phyloP scores from a whole-genome alignment of 2,329 filamentous ascomycete species.

The Aspergillus proliferans region DNA sequence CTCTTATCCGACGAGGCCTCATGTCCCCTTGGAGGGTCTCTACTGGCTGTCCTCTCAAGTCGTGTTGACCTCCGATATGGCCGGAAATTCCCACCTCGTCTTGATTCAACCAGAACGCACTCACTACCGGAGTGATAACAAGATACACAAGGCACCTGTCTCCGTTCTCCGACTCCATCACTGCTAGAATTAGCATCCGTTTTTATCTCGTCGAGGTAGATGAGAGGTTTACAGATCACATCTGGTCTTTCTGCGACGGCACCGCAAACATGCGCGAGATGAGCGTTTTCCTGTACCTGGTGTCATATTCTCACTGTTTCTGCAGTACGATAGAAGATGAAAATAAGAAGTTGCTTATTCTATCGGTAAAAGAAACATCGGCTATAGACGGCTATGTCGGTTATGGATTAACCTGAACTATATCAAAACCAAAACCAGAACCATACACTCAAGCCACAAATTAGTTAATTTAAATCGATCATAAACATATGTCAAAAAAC shows the following conservation, averaged over 20 bases:
- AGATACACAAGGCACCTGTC: neutral
- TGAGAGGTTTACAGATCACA: conserved; percentile 9
- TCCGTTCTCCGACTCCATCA: neutral
- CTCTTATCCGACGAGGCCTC: no score
- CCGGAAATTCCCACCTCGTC: conserved; percentile 8
- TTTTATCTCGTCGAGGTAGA: neutral
- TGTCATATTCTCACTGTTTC: neutral
- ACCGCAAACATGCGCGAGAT: neutral
- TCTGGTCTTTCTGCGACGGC: conserved; percentile 5
- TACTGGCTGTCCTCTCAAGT: neutral
- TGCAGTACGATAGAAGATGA: no score
- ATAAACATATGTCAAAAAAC: neutral
- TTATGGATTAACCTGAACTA: no score
- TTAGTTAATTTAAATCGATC: no score
- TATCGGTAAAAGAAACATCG: no score
- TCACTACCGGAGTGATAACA: conserved; percentile 1
- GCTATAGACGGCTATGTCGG: no score
- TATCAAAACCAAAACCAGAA: no score
- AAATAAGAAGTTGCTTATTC: no score
- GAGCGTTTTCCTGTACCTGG: neutral
- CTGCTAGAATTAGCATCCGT: neutral
- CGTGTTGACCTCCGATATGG: neutral
- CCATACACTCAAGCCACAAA: no score
- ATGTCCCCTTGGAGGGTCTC: neutral
- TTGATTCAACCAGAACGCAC: conserved; percentile 5